These are phyloP conservation scores for Alternaria sp. DNA, from an alignment of 2,329 filamentous ascomycete species.

Conservation along the genomic window DNA sequence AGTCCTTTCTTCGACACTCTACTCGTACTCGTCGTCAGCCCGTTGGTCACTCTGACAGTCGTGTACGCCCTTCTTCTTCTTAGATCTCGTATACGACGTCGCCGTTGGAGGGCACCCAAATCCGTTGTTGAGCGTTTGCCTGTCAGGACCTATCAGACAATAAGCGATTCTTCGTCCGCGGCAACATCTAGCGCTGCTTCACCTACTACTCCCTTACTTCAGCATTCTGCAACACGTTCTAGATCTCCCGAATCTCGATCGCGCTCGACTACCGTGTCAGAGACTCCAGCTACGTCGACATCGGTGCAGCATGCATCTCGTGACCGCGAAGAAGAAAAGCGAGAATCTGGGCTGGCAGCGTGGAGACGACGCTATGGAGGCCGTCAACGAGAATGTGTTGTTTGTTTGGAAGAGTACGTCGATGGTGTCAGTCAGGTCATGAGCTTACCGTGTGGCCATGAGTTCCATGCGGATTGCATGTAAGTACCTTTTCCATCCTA, in stretches of 20 bases:
- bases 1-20: conserved; percentile 96
- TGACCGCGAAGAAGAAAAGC: conserved; percentile 59
- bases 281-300: conserved; percentile 54
- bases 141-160: conserved; percentile 92
- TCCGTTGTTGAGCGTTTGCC: conserved; percentile 94
- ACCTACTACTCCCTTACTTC: conserved; percentile 80
- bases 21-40: conserved; percentile 94
- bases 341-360: conserved; percentile 56
- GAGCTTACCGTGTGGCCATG: conserved; percentile 95
- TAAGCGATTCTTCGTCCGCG: conserved; percentile 65
- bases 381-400: conserved; percentile 85
- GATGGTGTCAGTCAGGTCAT: conserved; percentile 95
- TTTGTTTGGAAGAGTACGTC: conserved; percentile 94
- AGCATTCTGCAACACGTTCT: conserved; percentile 47
- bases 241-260: conserved; percentile 60
- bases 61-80: conserved; percentile 90
- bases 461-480: conserved; percentile 99
- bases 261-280: conserved; percentile 70
- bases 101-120: conserved; percentile 96
- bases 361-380: conserved; percentile 67
- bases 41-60: conserved; percentile 87
- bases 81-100: conserved; percentile 83
- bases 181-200: conserved; percentile 71
- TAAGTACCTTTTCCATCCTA: conserved; percentile 61
- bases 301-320: conserved; percentile 31